phyloP scores from a whole-genome alignment of 768 basidiomycete genomes.

The Pleurotus tuoliensis region DNA sequence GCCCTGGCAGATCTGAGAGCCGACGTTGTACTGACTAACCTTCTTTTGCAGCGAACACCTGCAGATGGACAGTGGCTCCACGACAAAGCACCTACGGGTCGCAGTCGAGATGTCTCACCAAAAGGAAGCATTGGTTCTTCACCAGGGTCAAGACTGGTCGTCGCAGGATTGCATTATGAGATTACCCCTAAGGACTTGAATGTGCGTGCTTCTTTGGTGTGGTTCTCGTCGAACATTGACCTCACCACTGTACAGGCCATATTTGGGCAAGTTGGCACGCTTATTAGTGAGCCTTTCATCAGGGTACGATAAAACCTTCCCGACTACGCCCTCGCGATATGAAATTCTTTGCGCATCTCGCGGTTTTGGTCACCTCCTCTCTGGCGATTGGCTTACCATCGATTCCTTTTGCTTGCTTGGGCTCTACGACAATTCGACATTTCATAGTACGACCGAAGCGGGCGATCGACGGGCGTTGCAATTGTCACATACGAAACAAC shows the following conservation, averaged over 20 bases:
- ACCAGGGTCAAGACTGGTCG: slow-evolving; percentile 58
- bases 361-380: slow-evolving; percentile 30
- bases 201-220: slow-evolving; percentile 42
- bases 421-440: slow-evolving; percentile 22
- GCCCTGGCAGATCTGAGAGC: neutral
- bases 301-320: slow-evolving; percentile 81
- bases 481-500: slow-evolving; percentile 75
- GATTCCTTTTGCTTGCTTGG: slow-evolving; percentile 23
- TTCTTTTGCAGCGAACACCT: slow-evolving; percentile 11
- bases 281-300: slow-evolving; percentile 88
- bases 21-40: neutral
- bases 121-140: slow-evolving; percentile 22
- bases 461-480: slow-evolving; percentile 84
- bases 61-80: slow-evolving; percentile 71
- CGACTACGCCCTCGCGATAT: slow-evolving; percentile 57
- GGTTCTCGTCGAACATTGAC: slow-evolving; percentile 3
- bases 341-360: slow-evolving; percentile 33
- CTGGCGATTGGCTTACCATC: slow-evolving; percentile 32
- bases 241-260: slow-evolving; percentile 52
- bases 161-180: slow-evolving; percentile 91
- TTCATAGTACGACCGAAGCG: slow-evolving; percentile 92
- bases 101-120: slow-evolving; percentile 22
- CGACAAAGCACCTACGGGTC: slow-evolving; percentile 61
- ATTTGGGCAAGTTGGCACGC: slow-evolving; percentile 89
- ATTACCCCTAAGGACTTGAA: slow-evolving; percentile 84